Evolutionary conservation across 2,329 filamentous ascomycete species (phyloP).

Genomic region (Neopestalotiopsis sp.): DNA sequence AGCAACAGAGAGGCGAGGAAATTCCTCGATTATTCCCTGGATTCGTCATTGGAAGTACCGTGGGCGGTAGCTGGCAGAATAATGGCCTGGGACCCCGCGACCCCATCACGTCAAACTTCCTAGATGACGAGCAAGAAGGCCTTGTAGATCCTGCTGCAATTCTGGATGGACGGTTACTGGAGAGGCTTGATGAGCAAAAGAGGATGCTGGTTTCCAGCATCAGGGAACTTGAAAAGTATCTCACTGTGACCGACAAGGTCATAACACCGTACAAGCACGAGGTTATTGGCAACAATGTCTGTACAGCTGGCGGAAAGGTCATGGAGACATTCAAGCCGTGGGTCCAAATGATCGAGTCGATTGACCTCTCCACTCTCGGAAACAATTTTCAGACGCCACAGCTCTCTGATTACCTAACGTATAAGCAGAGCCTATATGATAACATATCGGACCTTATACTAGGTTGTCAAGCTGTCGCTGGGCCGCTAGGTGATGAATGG

Average conservation of each 20-base stretch:
- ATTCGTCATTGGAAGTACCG: conserved; percentile 84
- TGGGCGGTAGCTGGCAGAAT: conserved; percentile 87
- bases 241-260: conserved; percentile 79
- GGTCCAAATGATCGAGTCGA: conserved; percentile 88
- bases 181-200: conserved; percentile 85
- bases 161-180: conserved; percentile 78
- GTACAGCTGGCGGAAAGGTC: conserved; percentile 77
- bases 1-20: conserved; percentile 90
- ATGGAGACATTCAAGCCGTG: conserved; percentile 90
- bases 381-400: conserved; percentile 84
- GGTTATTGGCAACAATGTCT: conserved; percentile 81
- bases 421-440: conserved; percentile 95
- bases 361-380: conserved; percentile 82
- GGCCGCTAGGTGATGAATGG: conserved; percentile 94
- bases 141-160: conserved; percentile 72
- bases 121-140: conserved; percentile 77
- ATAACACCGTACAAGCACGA: conserved; percentile 80
- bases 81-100: conserved; percentile 70
- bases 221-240: conserved; percentile 83
- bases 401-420: conserved; percentile 82
- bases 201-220: conserved; percentile 85
- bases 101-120: conserved; percentile 79
- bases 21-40: conserved; percentile 93
- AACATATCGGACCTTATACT: conserved; percentile 88
- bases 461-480: conserved; percentile 88